These are phyloP conservation scores for Amanita molliuscula DNA, from an alignment of 768 basidiomycete species.

Conservation along the genomic window DNA sequence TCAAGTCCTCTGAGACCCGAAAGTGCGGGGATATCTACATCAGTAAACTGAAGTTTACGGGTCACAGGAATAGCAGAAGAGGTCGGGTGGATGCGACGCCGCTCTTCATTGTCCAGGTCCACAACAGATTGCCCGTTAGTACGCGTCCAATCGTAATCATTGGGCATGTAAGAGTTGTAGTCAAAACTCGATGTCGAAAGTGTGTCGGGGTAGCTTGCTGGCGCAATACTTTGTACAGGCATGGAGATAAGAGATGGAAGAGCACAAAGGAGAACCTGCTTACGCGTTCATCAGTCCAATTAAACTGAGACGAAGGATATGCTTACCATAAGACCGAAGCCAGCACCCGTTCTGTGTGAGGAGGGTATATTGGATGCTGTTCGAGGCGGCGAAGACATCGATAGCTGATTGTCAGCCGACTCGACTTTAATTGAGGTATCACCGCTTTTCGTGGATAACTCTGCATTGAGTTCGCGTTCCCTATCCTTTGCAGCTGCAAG, in stretches of 20 bases:
- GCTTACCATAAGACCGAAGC: slow-evolving; percentile 63
- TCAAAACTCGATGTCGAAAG: slow-evolving; percentile 41
- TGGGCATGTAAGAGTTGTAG: slow-evolving; percentile 35
- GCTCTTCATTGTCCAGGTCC: slow-evolving; percentile 35
- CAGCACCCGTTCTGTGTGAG: slow-evolving; percentile 51
- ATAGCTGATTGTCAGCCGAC: slow-evolving; percentile 39
- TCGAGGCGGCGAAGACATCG: slow-evolving; percentile 32
- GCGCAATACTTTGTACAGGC: slow-evolving; percentile 44
- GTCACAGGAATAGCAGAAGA: slow-evolving; percentile 21
- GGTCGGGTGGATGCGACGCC: slow-evolving; percentile 17
- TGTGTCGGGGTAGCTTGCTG: slow-evolving; percentile 34
- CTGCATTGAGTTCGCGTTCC: slow-evolving; percentile 53
- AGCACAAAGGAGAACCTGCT: slow-evolving; percentile 68
- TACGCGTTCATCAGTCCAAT: slow-evolving; percentile 8
- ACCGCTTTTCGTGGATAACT: slow-evolving; percentile 36
- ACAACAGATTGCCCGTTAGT: slow-evolving; percentile 28
- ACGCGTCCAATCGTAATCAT: slow-evolving; percentile 47
- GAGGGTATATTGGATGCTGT: slow-evolving; percentile 25
- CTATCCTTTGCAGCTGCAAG: slow-evolving; percentile 56
- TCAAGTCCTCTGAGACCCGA: slow-evolving; percentile 47
- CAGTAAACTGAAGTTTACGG: slow-evolving; percentile 50
- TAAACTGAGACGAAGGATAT: slow-evolving; percentile 2
- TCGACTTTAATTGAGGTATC: slow-evolving; percentile 46
- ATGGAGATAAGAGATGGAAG: slow-evolving; percentile 66
- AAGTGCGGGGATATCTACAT: slow-evolving; percentile 35